Conservation (phyloP, 2,329 filamentous ascomycete genomes). For the Teratosphaeria epicoccoides region DNA sequence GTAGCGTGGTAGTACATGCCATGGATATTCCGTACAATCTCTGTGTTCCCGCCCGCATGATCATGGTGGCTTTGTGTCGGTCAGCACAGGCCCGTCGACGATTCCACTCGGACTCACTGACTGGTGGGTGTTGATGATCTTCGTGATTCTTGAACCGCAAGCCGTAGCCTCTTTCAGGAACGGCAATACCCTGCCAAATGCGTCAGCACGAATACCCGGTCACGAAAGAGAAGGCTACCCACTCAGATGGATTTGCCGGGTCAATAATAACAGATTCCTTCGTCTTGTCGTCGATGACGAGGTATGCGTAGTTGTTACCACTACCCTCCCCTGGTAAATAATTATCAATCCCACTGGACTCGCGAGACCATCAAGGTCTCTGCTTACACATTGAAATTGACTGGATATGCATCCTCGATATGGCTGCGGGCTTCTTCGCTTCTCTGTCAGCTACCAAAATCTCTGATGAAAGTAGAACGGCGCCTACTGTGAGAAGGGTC, state of each 20-base stretch:
- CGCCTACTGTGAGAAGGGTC: conserved; percentile 15
- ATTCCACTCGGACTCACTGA: conserved; percentile 38
- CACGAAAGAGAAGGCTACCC: conserved; percentile 21
- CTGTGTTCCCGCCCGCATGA: conserved; percentile 82
- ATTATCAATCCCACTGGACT: neutral
- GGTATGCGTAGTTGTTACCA: conserved; percentile 75
- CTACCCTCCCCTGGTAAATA: conserved; percentile 55
- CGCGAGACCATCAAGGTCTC: conserved; percentile 16
- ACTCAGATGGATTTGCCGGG: conserved; percentile 70
- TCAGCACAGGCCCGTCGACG: neutral
- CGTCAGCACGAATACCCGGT: conserved; percentile 1
- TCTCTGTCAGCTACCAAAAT: conserved; percentile 13
- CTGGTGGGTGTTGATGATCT: conserved; percentile 96
- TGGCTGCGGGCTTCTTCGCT: conserved; percentile 10
- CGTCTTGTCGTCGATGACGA: conserved; percentile 40
- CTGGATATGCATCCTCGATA: conserved; percentile 63
- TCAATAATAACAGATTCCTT: conserved; percentile 56
- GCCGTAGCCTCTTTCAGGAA: conserved; percentile 63
- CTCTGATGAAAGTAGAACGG: conserved; percentile 8
- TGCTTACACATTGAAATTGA: conserved; percentile 77
- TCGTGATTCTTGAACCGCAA: conserved; percentile 67
- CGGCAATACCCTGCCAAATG: conserved; percentile 44
- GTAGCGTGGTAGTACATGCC: neutral
- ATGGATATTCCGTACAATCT: conserved; percentile 49
- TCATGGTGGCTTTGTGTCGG: conserved; percentile 65